A percentile compares a stretch with the other conserved stretches of the same genome.
phyloP scores from a whole-genome alignment of 768 basidiomycete species.

The Chalciporus pseudorubinellus region DNA sequence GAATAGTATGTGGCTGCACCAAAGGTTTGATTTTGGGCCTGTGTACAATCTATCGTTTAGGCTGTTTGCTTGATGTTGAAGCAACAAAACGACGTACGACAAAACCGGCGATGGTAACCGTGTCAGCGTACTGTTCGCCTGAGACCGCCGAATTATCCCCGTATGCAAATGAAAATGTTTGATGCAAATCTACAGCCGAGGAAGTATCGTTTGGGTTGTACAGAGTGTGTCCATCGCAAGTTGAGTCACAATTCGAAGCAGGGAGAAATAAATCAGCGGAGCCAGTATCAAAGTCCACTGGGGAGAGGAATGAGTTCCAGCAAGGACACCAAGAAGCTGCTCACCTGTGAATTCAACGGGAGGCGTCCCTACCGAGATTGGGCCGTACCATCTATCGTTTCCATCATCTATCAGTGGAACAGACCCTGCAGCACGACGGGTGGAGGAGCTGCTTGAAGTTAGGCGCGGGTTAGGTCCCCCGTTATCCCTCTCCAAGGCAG shows the following conservation, averaged over 20 bases:
- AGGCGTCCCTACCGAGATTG: constrained; percentile 25
- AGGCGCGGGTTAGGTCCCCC: background rate
- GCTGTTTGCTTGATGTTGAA: background rate
- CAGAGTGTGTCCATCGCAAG: constrained; percentile 33
- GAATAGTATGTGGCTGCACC: constrained; percentile 24
- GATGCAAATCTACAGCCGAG: constrained; percentile 23
- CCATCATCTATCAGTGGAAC: constrained; percentile 15
- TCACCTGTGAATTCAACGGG: constrained; percentile 17
- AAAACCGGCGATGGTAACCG: constrained; percentile 37
- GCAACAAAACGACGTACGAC: constrained; percentile 8
- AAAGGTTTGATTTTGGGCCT: constrained; percentile 24
- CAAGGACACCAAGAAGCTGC: background rate
- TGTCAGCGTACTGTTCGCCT: constrained; percentile 41
- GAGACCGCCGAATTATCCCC: constrained; percentile 42
- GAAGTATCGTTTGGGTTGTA: constrained; percentile 36
- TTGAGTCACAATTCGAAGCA: constrained; percentile 21
- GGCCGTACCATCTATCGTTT: constrained; percentile 24
- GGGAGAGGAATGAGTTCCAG: background rate
- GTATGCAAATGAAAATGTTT: constrained; percentile 37
- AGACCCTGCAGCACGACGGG: constrained; percentile 7
- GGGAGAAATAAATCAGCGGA: constrained; percentile 36
- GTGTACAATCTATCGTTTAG: constrained; percentile 5
- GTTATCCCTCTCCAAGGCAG: constrained; percentile 2
- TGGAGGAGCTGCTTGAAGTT: background rate
- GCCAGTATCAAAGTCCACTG: constrained; percentile 37